Conservation (phyloP, 1,139 yeast species). For the Geotrichum europaeum region DNA sequence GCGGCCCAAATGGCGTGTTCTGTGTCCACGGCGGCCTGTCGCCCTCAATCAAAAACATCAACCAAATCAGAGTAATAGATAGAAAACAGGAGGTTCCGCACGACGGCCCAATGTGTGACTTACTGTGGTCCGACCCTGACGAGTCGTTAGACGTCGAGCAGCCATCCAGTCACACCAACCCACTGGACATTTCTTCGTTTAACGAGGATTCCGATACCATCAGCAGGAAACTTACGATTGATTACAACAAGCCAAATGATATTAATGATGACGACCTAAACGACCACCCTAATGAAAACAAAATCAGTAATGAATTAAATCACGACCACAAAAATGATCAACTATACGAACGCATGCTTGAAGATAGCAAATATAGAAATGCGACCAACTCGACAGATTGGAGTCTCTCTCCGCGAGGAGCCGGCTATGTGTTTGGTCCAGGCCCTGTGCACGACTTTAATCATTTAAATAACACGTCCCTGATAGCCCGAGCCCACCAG, state of each 20-base stretch:
- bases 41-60: constrained; percentile 78
- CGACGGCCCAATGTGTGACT: constrained; percentile 98
- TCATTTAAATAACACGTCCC: constrained; percentile 67
- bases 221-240: neutral
- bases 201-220: constrained; percentile 8
- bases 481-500: constrained; percentile 96
- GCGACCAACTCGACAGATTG: constrained; percentile 38
- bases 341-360: constrained; percentile 8
- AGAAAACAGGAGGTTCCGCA: constrained; percentile 96
- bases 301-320: neutral
- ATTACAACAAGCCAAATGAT: constrained; percentile 4
- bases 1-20: constrained; percentile 68
- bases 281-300: constrained; percentile 3
- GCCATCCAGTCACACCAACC: constrained; percentile 2
- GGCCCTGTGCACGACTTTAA: constrained; percentile 75
- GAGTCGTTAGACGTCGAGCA: constrained; percentile 41
- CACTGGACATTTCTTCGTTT: constrained; percentile 6
- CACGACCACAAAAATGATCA: neutral
- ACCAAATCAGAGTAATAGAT: constrained; percentile 78
- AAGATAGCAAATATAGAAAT: constrained; percentile 7
- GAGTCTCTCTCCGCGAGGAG: constrained; percentile 97
- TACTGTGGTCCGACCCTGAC: constrained; percentile 97
- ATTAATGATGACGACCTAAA: constrained; percentile 8
- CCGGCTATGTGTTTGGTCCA: constrained; percentile 88
- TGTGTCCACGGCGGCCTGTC: constrained; percentile 97